A percentile compares a stretch with the other conserved stretches of the same genome.
Conservation (phyloP, 2,329 filamentous ascomycete species). For the Cladophialophora bantiana region DNA sequence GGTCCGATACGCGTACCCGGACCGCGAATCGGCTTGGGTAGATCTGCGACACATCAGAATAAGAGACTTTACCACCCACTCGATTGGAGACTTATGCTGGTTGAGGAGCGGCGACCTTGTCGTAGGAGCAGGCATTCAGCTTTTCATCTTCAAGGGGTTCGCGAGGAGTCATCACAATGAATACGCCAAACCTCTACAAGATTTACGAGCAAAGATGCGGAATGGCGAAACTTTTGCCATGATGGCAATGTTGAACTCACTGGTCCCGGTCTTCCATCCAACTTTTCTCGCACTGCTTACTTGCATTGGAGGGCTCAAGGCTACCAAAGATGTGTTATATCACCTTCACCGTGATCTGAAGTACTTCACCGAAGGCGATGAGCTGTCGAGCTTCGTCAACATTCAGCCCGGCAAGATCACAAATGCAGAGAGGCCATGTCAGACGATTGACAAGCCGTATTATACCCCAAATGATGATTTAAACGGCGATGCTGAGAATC, state of each 20-base stretch:
- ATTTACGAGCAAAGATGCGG: constrained; percentile 20
- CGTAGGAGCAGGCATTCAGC: constrained; percentile 87
- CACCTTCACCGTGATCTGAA: constrained; percentile 78
- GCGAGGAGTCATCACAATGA: constrained; percentile 34
- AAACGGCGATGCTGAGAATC: constrained; percentile 63
- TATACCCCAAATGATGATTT: constrained; percentile 21
- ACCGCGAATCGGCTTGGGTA: constrained; percentile 88
- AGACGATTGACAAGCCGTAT: constrained; percentile 14
- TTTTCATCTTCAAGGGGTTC: constrained; percentile 75
- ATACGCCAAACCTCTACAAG: constrained; percentile 21
- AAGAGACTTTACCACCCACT: constrained; percentile 81
- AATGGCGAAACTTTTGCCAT: constrained; percentile 29
- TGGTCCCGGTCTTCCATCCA: constrained; percentile 88
- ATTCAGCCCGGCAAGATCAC: constrained; percentile 57
- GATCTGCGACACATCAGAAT: constrained; percentile 82
- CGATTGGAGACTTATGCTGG: constrained; percentile 94
- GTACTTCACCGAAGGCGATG: constrained; percentile 81
- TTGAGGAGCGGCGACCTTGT: constrained; percentile 82
- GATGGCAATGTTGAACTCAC: constrained; percentile 73
- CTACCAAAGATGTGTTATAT: constrained; percentile 76
- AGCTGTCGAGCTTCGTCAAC: constrained; percentile 78
- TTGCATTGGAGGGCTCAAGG: constrained; percentile 73
- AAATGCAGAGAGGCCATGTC: constrained; percentile 45
- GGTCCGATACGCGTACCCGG: constrained; percentile 89
- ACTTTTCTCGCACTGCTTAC: constrained; percentile 85